These are phyloP conservation scores for Stylonectria norvegica DNA, from an alignment of 2,329 filamentous ascomycete species.

Conservation along the genomic window DNA sequence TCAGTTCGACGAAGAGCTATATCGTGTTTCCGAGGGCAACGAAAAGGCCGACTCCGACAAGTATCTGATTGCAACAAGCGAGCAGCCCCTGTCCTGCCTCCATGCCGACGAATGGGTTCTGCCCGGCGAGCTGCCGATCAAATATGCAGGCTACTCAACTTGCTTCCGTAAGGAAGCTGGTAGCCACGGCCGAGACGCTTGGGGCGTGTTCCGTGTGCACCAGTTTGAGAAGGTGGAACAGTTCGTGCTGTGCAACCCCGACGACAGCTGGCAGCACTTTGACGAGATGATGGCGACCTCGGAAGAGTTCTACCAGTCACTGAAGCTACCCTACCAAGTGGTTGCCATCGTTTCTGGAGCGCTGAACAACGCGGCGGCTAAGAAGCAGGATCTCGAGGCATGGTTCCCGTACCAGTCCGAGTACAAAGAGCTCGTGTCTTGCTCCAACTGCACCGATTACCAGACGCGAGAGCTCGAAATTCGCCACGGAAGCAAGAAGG, in stretches of 20 bases:
- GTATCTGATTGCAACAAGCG: constrained; percentile 73
- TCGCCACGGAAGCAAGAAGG: constrained; percentile 76
- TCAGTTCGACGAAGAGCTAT: constrained; percentile 96
- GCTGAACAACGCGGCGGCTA: constrained; percentile 70
- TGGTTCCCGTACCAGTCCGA: constrained; percentile 96
- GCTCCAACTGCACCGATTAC: constrained; percentile 98
- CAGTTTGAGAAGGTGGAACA: constrained; percentile 95
- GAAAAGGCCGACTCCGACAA: constrained; percentile 85
- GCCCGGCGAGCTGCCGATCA: constrained; percentile 81
- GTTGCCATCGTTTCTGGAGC: constrained; percentile 96
- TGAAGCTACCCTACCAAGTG: constrained; percentile 85
- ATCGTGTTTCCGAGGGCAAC: constrained; percentile 90
- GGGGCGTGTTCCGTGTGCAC: constrained; percentile 97
- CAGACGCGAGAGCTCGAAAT: constrained; percentile 93
- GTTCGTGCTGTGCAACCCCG: constrained; percentile 77
- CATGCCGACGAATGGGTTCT: constrained; percentile 94
- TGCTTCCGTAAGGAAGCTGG: constrained; percentile 97
- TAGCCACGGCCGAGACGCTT: constrained; percentile 80
- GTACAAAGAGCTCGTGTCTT: constrained; percentile 97
- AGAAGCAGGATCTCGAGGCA: constrained; percentile 95
- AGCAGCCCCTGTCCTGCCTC: constrained; percentile 90
- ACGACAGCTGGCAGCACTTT: constrained; percentile 89
- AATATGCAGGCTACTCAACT: constrained; percentile 78
- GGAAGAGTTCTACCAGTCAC: constrained; percentile 91
- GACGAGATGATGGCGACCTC: constrained; percentile 88